A percentile compares a stretch with the other conserved stretches of the same genome.
These are phyloP conservation scores for Massariosphaeria phaeospora DNA, from an alignment of 495 filamentous ascomycete species.

Conservation along the genomic window DNA sequence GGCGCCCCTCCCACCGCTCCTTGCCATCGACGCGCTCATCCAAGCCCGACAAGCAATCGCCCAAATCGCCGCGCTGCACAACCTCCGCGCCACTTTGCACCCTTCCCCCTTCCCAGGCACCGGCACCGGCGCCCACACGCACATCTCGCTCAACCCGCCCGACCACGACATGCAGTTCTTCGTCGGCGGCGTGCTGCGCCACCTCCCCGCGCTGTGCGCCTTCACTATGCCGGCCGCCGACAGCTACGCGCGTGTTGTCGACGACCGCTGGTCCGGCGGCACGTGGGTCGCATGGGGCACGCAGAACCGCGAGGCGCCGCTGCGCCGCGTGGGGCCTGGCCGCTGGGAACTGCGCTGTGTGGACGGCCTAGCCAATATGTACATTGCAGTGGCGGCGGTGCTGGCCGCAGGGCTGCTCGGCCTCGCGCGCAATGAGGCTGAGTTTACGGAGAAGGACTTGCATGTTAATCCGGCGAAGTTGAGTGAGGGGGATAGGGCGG, in stretches of 20 bases:
- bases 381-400: conserved; percentile 62
- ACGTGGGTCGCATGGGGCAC: conserved; percentile 71
- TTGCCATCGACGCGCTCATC: conserved; percentile 67
- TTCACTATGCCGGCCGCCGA: conserved; percentile 57
- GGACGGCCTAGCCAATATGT: conserved; percentile 71
- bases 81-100: conserved; percentile 68
- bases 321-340: conserved; percentile 55
- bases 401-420: conserved; percentile 63
- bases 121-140: conserved; percentile 64
- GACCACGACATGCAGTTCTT: conserved; percentile 54
- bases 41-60: conserved; percentile 66
- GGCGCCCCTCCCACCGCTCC: conserved; percentile 56
- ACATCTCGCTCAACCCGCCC: conserved; percentile 54
- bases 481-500: conserved; percentile 45
- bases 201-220: conserved; percentile 60
- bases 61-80: conserved; percentile 52
- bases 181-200: conserved; percentile 57
- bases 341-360: conserved; percentile 69
- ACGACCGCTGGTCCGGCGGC: conserved; percentile 69
- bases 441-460: conserved; percentile 39
- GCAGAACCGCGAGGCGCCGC: conserved; percentile 66
- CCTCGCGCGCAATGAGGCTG: conserved; percentile 40
- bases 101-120: conserved; percentile 63
- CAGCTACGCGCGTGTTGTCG: conserved; percentile 59
- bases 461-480: conserved; percentile 39